phyloP scores from a whole-genome alignment of 768 basidiomycete species.

The Podaxis sp. region DNA sequence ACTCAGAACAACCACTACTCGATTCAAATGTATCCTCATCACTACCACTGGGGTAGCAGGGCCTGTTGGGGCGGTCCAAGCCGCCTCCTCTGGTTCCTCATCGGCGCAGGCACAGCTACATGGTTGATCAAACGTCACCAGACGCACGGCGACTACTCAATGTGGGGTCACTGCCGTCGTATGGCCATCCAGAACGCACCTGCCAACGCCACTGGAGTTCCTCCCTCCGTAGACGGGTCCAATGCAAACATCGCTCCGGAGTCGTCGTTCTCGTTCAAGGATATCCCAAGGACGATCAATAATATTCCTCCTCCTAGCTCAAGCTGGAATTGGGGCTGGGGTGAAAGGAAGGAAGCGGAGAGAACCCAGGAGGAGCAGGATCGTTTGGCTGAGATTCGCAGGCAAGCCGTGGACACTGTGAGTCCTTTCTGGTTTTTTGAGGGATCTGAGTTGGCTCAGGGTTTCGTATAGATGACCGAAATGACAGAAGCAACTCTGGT shows the following conservation, averaged over 20 bases:
- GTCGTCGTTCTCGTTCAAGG: constrained; percentile 17
- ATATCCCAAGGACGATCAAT: constrained; percentile 30
- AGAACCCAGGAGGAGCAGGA: constrained; percentile 42
- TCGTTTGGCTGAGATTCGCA: constrained; percentile 42
- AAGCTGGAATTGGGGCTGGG: constrained; percentile 19
- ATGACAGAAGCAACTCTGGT: constrained; percentile 71
- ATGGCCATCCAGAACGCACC: constrained; percentile 7
- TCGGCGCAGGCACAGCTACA: constrained; percentile 53
- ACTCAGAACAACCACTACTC: not conserved
- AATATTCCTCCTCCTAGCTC: constrained; percentile 22
- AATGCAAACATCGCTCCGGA: not conserved
- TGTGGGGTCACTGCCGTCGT: constrained; percentile 33
- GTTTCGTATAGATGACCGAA: constrained; percentile 49
- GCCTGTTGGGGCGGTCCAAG: constrained; percentile 38
- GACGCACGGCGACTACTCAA: constrained; percentile 22
- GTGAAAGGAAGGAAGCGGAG: constrained; percentile 34
- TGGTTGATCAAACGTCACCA: constrained; percentile 42
- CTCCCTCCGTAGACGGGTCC: constrained; percentile 15
- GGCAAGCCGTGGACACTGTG: constrained; percentile 53
- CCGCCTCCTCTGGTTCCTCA: constrained; percentile 66
- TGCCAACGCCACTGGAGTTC: constrained; percentile 6
- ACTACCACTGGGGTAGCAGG: constrained; percentile 8
- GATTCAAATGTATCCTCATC: constrained; percentile 4
- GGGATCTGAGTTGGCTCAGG: not conserved
- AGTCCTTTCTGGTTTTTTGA: constrained; percentile 15